phyloP scores from a whole-genome alignment of 768 basidiomycete species.

The Botryobasidium botryosum region DNA sequence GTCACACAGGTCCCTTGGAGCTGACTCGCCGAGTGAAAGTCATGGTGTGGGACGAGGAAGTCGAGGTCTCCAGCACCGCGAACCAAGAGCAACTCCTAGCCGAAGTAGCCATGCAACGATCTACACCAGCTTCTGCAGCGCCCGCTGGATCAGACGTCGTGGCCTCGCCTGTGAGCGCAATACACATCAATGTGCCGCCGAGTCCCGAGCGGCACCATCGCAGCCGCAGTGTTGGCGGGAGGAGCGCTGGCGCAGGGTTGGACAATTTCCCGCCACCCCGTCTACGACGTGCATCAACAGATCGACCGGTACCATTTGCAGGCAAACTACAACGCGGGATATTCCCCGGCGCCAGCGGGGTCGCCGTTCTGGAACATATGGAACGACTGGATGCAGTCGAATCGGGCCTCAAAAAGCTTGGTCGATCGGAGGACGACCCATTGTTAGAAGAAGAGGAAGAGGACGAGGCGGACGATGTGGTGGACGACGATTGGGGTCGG shows the following conservation, averaged over 20 bases:
- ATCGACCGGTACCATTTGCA: slow-evolving; percentile 66
- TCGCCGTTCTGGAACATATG: slow-evolving; percentile 69
- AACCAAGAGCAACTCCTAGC: slow-evolving; percentile 9
- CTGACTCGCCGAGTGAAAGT: slow-evolving; percentile 68
- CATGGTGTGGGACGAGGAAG: slow-evolving; percentile 72
- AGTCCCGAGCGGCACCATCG: slow-evolving; percentile 2
- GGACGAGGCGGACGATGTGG: slow-evolving; percentile 5
- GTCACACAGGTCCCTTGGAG: slow-evolving; percentile 62
- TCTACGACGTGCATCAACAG: slow-evolving; percentile 41
- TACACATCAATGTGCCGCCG: not conserved
- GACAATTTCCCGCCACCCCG: no score
- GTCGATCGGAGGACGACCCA: not conserved
- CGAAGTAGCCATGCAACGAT: slow-evolving; percentile 13
- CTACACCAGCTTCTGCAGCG: no score
- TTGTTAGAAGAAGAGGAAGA: slow-evolving; percentile 9
- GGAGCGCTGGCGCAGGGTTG: slow-evolving; percentile 4
- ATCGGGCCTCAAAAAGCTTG: slow-evolving; percentile 9
- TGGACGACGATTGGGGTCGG: slow-evolving; percentile 4
- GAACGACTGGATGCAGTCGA: slow-evolving; percentile 67
- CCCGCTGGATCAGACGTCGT: slow-evolving; percentile 1
- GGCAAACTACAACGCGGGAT: slow-evolving; percentile 61
- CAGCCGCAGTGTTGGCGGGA: slow-evolving; percentile 7
- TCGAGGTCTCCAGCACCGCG: slow-evolving; percentile 39
- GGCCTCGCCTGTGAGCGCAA: not conserved
- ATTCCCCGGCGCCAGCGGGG: slow-evolving; percentile 74